Evolutionary conservation across 2,329 filamentous ascomycete species (phyloP), one percentile per base, ranked within the genome.

Genomic region (Penicillium sumatraense): DNA sequence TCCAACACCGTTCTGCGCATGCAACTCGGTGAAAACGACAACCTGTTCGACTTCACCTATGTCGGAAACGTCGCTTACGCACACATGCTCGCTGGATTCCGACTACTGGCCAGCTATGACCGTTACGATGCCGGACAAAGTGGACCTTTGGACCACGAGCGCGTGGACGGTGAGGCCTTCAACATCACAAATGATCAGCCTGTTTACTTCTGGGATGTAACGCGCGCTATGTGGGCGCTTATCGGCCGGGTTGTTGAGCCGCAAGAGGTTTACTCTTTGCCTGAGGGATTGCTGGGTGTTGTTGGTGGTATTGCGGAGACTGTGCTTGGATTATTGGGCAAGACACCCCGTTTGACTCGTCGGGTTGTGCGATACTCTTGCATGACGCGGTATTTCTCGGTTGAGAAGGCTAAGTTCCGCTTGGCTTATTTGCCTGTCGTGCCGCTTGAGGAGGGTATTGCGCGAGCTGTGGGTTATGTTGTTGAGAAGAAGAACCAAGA

Each of bases 151-250:
- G 86, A 89, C 74, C 78, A 86, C 75, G 89, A 91, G 77, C 83
- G 82, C 56, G 86, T 93, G 47, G 90, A 93, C 71, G 95, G 93
- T 56, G 88, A 97, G 73, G 87, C 87, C 48, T 93, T 98, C 79
- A 87, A 96, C 77, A 85, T 98, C 68, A 95, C 91, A 54, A 98
- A 98, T 73, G 90, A 92, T 75, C 81, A 86, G 64, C 93, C 93
- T 5, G 81, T 96, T 18, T 93, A 93, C 72, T 96, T 96, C 75
- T 96, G 95, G 86, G 91, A 96, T 74, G 89, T 96, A 70, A 86
- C 89, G 56, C 83, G 90, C 36, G 86, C 87, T 35, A 82, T 96
- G 44, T 98, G 91, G 91, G 81, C 79, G 8, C 62, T 78, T 23
- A 75, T 77, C 23, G 75, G 72, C 33, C 75, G 78, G 36, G 68